phyloP scores from a whole-genome alignment of 2,329 filamentous ascomycete species.

The Fusarium denticulatum region DNA sequence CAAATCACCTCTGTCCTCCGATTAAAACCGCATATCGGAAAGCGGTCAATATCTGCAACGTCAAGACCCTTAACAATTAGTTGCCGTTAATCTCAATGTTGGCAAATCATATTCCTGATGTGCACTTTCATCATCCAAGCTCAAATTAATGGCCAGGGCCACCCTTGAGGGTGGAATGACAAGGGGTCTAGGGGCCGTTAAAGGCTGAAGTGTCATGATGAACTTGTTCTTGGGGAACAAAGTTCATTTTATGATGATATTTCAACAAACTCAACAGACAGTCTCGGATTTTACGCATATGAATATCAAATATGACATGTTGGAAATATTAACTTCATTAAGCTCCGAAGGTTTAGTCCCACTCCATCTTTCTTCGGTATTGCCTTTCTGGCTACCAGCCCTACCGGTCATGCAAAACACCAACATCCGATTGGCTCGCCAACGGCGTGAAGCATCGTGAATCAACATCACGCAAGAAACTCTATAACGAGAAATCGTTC shows the following conservation, averaged over 20 bases:
- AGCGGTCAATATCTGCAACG: conserved; percentile 22
- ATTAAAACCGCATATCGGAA: conserved; percentile 26
- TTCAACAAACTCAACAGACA: background rate
- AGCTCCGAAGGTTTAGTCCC: conserved; percentile 10
- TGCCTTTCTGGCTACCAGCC: conserved; percentile 23
- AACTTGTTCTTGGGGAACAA: background rate
- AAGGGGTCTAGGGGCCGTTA: background rate
- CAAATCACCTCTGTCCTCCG: conserved; percentile 1
- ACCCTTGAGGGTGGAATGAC: conserved; percentile 28
- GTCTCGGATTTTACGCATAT: background rate
- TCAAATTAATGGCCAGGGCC: conserved; percentile 32
- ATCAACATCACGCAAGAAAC: background rate
- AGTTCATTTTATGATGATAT: background rate
- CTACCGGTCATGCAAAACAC: conserved; percentile 24
- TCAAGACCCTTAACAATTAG: conserved; percentile 17
- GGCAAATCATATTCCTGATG: conserved; percentile 21
- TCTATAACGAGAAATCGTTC: background rate
- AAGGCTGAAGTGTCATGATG: conserved; percentile 2
- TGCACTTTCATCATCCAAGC: conserved; percentile 16
- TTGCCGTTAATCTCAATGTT: conserved; percentile 26
- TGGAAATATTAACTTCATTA: background rate
- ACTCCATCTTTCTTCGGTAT: conserved; percentile 2
- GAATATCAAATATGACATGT: background rate
- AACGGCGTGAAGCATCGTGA: conserved; percentile 5
- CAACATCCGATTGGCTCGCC: conserved; percentile 26